A percentile compares a stretch with the other conserved stretches of the same genome.
phyloP scores from a whole-genome alignment of 169 alveolate genomes.

The Theileria parva region DNA sequence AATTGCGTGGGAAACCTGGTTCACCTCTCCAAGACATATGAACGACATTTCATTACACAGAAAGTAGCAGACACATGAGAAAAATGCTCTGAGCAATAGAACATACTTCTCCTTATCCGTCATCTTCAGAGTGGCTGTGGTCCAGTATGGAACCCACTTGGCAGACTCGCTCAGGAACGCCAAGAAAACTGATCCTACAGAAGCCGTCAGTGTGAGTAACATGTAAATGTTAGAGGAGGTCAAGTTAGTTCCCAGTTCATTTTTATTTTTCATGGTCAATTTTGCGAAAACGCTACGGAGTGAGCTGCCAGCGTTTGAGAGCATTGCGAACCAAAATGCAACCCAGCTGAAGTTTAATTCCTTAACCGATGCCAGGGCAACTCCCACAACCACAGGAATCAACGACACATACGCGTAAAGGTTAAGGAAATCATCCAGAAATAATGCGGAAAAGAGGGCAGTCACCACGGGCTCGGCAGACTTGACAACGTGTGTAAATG shows the following conservation, averaged over 20 bases:
- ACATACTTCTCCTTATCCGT: conserved; percentile 16
- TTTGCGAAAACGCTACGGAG: conserved; percentile 69
- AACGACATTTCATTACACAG: conserved; percentile 79
- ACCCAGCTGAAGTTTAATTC: conserved; percentile 77
- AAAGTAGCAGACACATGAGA: conserved; percentile 78
- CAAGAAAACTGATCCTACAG: conserved; percentile 72
- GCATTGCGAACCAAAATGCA: conserved; percentile 78
- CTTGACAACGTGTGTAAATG: conserved; percentile 82
- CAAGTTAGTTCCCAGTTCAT: conserved; percentile 73
- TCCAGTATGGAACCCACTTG: conserved; percentile 62
- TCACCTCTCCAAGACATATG: conserved; percentile 76
- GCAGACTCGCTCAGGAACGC: conserved; percentile 69
- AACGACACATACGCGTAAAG: conserved; percentile 71
- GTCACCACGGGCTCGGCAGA: conserved; percentile 84
- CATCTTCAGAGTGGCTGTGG: conserved; percentile 44
- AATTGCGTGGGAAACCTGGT: conserved; percentile 82
- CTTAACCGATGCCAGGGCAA: conserved; percentile 74
- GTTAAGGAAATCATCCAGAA: conserved; percentile 65
- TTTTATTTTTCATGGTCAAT: conserved; percentile 72
- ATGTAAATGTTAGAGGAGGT: conserved; percentile 74
- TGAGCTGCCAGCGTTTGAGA: conserved; percentile 81
- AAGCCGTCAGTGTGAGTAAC: conserved; percentile 74
- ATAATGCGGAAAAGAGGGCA: conserved; percentile 71
- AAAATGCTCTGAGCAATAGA: conserved; percentile 31
- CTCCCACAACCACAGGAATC: conserved; percentile 77